Evolutionary conservation across 2,329 filamentous ascomycete species (phyloP).

Genomic region (Apiospora arundinis): DNA sequence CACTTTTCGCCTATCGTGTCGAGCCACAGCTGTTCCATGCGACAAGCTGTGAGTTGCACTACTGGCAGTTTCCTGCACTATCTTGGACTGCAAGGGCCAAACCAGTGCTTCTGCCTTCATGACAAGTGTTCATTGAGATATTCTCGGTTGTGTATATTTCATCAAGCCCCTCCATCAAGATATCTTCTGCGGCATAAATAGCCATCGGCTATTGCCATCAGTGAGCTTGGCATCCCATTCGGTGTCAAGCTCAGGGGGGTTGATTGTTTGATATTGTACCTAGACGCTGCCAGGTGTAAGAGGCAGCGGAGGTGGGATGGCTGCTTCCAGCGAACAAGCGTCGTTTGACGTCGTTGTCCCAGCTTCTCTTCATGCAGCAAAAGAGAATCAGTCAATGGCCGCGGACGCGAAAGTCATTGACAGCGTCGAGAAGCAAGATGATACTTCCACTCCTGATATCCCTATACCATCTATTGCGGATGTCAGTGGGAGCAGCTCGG

Average conservation of each 20-base stretch:
- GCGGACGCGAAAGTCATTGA: neutral
- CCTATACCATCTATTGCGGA: neutral
- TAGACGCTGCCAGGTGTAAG: neutral
- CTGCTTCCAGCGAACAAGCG: neutral
- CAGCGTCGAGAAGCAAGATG: neutral
- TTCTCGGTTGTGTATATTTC: slow-evolving; percentile 13
- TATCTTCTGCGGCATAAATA: neutral
- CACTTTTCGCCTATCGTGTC: neutral
- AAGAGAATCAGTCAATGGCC: neutral
- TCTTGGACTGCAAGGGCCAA: neutral
- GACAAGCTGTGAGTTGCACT: neutral
- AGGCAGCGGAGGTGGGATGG: neutral
- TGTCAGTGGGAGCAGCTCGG: neutral
- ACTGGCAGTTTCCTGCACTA: neutral
- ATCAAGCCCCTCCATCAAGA: neutral
- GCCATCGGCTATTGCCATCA: neutral
- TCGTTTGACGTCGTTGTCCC: slow-evolving; percentile 8
- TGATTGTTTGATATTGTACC: neutral
- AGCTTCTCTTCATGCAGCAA: neutral
- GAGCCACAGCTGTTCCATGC: neutral
- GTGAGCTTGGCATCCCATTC: neutral
- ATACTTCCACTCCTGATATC: neutral
- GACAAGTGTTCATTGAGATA: slow-evolving; percentile 23
- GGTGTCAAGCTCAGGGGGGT: neutral
- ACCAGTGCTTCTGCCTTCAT: neutral